Conservation (phyloP, 345 rosid genomes). For the Noccaea caerulescens region DNA sequence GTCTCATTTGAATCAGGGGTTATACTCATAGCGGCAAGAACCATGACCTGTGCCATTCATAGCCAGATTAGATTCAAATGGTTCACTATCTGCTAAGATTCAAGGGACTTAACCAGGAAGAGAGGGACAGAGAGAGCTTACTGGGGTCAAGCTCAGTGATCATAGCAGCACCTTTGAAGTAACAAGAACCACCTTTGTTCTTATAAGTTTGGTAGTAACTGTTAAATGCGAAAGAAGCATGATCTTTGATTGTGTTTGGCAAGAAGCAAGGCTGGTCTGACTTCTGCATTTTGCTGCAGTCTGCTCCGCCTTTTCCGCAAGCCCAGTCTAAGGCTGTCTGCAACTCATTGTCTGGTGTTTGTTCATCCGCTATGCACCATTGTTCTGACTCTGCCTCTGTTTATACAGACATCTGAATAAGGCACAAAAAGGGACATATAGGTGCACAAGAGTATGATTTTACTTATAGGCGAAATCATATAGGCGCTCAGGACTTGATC, state of each 20-base stretch:
- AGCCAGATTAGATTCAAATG: slow-evolving; percentile 4
- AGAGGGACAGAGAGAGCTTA: slow-evolving; percentile 43
- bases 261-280: slow-evolving; percentile 62
- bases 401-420: slow-evolving; percentile 8
- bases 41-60: slow-evolving; percentile 39
- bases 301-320: slow-evolving; percentile 65
- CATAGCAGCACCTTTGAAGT: slow-evolving; percentile 79
- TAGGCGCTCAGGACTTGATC: too few species aligned
- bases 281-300: slow-evolving; percentile 58
- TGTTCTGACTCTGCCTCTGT: slow-evolving; percentile 63
- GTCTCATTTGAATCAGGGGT: slow-evolving; percentile 27
- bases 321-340: slow-evolving; percentile 76
- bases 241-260: slow-evolving; percentile 70
- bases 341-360: slow-evolving; percentile 68
- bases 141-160: slow-evolving; percentile 78
- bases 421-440: not conserved
- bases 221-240: slow-evolving; percentile 83
- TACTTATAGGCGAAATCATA: too few species aligned
- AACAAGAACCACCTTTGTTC: slow-evolving; percentile 72
- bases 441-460: not conserved
- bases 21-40: slow-evolving; percentile 43
- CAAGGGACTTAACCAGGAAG: not conserved
- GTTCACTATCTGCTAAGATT: slow-evolving; percentile 18
- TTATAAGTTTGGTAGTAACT: slow-evolving; percentile 68
- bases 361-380: slow-evolving; percentile 85